A percentile compares a stretch with the other conserved stretches of the same genome.
These are phyloP conservation scores for Bromus sterilis DNA, from an alignment of 176 grass and related monocot species.

Conservation along the genomic window DNA sequence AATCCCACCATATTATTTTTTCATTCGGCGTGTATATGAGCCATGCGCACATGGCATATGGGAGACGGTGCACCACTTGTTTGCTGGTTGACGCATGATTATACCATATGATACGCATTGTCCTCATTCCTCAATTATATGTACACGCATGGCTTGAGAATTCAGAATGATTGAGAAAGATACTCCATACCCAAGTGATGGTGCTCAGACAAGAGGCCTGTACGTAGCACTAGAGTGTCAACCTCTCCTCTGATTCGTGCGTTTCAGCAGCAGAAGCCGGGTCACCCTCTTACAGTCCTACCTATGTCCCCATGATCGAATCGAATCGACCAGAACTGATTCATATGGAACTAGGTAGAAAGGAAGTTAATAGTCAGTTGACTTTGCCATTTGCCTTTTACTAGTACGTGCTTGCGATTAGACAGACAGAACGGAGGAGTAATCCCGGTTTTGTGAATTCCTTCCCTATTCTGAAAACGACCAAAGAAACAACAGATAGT, in stretches of 20 bases:
- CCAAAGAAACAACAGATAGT: neutral
- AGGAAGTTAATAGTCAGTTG: neutral
- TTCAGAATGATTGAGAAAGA: neutral
- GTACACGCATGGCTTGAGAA: neutral
- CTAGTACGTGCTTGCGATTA: too few species aligned
- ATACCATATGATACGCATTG: neutral
- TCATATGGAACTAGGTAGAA: neutral
- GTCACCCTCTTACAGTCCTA: neutral
- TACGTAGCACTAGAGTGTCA: too few species aligned
- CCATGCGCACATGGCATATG: slow-evolving; percentile 19
- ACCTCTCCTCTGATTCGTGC: neutral
- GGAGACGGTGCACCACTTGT: neutral
- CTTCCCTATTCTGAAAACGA: neutral
- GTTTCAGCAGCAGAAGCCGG: neutral
- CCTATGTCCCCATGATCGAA: neutral
- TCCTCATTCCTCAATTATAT: slow-evolving; percentile 15
- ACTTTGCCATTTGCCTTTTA: neutral
- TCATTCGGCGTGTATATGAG: neutral
- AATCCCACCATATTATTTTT: neutral
- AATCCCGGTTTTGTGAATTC: too few species aligned
- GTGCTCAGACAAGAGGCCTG: neutral
- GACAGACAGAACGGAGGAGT: too few species aligned
- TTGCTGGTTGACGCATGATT: neutral
- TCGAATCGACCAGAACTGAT: neutral
- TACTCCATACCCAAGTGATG: neutral